Evolutionary conservation across 352 stramenopile genomes (phyloP), one percentile per base, ranked within the genome.

Genomic region (Phytophthora chlamydospora): DNA sequence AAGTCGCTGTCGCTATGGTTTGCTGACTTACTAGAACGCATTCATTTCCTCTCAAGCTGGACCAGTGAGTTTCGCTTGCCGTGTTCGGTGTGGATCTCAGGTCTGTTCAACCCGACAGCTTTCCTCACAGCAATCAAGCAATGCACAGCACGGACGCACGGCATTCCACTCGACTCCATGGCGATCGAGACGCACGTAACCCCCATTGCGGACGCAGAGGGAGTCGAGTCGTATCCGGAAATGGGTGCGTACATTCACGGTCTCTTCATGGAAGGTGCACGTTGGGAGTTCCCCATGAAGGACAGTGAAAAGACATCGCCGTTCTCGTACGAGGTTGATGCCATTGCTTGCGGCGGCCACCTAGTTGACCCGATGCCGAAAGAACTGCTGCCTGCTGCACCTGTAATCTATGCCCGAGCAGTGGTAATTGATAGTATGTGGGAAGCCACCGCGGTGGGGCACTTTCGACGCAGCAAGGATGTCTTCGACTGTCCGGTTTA

Each of bases 401-500:
- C 73, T 19, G 85, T 99, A 17, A 71, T 99, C 6, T 98, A 98
- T 63, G 85, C 97, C n/a, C 96, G 97, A 32, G 96, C 95, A 21
- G 95, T 99, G 21, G 58, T 78, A 29, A 90, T 99, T 45, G 75
- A 97, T 49, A 75, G 78, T 8, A 64, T 80, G 10, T 99, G 96
- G 97, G 96, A 99, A 68, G 86, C 93, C n/a, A 97, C 87, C 11
- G 75, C 89, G 33, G 94, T 98, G 24, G 97, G 96, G 10, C 98
- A 98, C 67, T 92, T 99, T 51, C 82, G 97, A 9, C 80, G 96
- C 44, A 69, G 76, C 36, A 62, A 75, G 7, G 83, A 93, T 41
- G 78, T 98, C 6, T 98, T 98, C 64, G 94, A 99, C 59, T 98
- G 90, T 50, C 97, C 97, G 34, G 89, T 99, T 40, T 99, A 99